These are phyloP conservation scores for Coemansia sp. DNA, from an alignment of 192 early-diverging fungal genomes.

Conservation along the genomic window DNA sequence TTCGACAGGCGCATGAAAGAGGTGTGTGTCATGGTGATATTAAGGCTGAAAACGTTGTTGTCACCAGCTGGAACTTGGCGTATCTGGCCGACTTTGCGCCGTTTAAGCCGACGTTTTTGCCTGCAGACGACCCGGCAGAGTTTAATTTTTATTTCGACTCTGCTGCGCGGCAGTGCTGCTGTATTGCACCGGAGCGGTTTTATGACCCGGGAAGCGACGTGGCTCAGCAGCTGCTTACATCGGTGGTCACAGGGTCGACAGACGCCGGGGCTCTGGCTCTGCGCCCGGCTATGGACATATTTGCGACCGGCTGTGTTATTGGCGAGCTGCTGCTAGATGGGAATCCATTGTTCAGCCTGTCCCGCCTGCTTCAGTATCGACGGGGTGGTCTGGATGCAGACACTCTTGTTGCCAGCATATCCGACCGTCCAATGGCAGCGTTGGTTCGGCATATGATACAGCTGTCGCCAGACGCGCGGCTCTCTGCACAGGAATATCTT, in stretches of 20 bases:
- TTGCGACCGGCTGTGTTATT: constrained; percentile 87
- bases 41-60: constrained; percentile 91
- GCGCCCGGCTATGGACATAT: constrained; percentile 90
- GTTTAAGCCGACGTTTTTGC: constrained; percentile 90
- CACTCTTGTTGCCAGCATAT: constrained; percentile 76
- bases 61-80: constrained; percentile 95
- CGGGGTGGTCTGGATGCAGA: constrained; percentile 66
- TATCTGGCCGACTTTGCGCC: constrained; percentile 87
- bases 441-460: constrained; percentile 89
- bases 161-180: constrained; percentile 84
- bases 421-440: constrained; percentile 71
- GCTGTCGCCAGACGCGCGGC: constrained; percentile 72
- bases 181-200: constrained; percentile 94
- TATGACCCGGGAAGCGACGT: constrained; percentile 63
- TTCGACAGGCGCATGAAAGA: constrained; percentile 72
- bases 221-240: constrained; percentile 24
- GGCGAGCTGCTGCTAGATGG: constrained; percentile 95
- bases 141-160: constrained; percentile 98
- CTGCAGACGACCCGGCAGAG: constrained; percentile 94
- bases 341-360: constrained; percentile 85
- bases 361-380: constrained; percentile 88
- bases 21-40: constrained; percentile 93
- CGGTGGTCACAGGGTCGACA: neutral
- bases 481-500: constrained; percentile 75
- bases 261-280: constrained; percentile 45